Conservation (phyloP, 306 rosid species). For the Cicer judaicum region DNA sequence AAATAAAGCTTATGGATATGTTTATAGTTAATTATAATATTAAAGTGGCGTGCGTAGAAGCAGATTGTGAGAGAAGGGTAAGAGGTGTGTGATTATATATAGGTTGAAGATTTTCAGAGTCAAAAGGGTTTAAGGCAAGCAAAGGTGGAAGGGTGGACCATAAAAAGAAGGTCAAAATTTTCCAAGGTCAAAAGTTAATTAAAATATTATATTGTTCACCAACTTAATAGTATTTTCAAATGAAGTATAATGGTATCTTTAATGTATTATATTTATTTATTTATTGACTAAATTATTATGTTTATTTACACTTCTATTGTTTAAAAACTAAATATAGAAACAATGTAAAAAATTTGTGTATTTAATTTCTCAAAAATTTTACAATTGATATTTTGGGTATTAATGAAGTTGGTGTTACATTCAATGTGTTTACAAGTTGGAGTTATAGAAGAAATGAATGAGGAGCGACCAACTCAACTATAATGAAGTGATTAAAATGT, state of each 20-base stretch:
- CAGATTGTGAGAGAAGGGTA: not conserved
- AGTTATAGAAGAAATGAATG: not conserved
- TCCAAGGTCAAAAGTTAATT: slow-evolving; percentile 52
- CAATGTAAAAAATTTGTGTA: too few species aligned
- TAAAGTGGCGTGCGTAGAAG: not conserved
- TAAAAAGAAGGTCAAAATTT: slow-evolving; percentile 40
- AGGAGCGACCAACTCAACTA: not conserved
- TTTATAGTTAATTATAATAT: too few species aligned
- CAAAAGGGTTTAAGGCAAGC: not conserved
- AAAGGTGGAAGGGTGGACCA: not conserved
- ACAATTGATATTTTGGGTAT: too few species aligned
- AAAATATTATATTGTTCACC: not conserved
- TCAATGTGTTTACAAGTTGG: slow-evolving; percentile 35
- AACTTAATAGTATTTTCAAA: too few species aligned
- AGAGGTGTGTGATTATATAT: not conserved
- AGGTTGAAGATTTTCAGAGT: slow-evolving; percentile 38
- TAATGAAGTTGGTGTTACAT: not conserved
- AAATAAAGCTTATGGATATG: too few species aligned
- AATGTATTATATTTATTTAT: too few species aligned
- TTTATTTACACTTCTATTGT: too few species aligned
- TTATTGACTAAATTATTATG: too few species aligned
- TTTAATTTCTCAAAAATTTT: too few species aligned
- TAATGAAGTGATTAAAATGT: too few species aligned
- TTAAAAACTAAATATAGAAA: too few species aligned
- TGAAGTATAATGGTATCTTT: too few species aligned